Base-by-base conservation (phyloP, 768 basidiomycete genomes). In the Lenzites betulinus region DNA sequence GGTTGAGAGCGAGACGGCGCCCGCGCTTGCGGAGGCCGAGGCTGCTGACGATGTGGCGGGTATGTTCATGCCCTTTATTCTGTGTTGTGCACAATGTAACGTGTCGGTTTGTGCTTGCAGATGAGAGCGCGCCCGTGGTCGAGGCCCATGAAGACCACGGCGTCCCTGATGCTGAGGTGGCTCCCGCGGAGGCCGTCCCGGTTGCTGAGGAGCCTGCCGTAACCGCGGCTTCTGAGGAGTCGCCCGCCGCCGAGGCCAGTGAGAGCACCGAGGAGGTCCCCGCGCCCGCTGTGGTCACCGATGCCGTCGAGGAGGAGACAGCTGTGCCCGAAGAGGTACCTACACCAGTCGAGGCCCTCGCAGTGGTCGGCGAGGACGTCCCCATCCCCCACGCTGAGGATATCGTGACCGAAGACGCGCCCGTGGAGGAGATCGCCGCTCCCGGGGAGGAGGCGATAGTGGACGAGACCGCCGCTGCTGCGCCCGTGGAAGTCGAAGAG, bases 391-490 rank as follows among this genome's bases (percentile, higher is more conserved):
- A 1, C 12, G 23, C 44, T 4, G 20, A n/a, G 11, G 59, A 41
- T 25, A 41, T 23, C 18, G 52, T 30, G 33, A 33, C 11, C 30
- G 64, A 58, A 20, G 36, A 58, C 30, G 11, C 23, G 9, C 54
- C 42, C 23, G 57, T 44, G 26, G 54, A 61, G 33, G 60, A 64
- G 51, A 22, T 28, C 44, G 38, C 39, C 20, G 22, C 26, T 20
- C 49, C 30, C 13, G 30, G 30, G 6, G 64, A 57, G 20, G 36
- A 54, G 39, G 12, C 20, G 11, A 54, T 38, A 18, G 57, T 44
- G 26, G 53, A 61, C 25, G 60, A 64, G 51, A 22, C 22, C 46
- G 33, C 35, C 22, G n/a, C 23, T 20, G 49, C 42, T 47, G 22
- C 44, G 1, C 22, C 22, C 44, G 49, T 20, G 22, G 57, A 54